These are phyloP conservation scores for Articulospora tetracladia DNA, from an alignment of 495 filamentous ascomycete genomes.

Conservation along the genomic window DNA sequence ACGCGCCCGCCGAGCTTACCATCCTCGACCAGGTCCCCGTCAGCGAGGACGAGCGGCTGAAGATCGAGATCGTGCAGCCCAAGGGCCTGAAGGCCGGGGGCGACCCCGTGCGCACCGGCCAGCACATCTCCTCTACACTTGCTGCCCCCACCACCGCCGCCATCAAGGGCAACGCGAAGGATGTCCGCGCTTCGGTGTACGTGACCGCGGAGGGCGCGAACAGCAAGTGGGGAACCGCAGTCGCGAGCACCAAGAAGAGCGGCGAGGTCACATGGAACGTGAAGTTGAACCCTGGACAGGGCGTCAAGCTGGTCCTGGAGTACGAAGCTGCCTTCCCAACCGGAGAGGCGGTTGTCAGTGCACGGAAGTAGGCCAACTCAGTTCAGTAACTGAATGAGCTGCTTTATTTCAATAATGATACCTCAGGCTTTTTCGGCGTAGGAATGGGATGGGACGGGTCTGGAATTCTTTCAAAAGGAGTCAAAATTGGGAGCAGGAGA, in stretches of 20 bases:
- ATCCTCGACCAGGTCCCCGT: constrained; percentile 67
- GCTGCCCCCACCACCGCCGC: constrained; percentile 6
- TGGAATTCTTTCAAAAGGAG: too few species aligned
- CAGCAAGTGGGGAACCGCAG: constrained; percentile 44
- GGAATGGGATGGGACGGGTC: too few species aligned
- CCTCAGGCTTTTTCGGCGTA: too few species aligned
- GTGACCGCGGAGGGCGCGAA: constrained; percentile 17
- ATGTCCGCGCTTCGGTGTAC: constrained; percentile 13
- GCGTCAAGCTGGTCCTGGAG: constrained; percentile 54
- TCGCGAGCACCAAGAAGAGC: constrained; percentile 47
- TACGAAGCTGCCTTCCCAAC: constrained; percentile 58
- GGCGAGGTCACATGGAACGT: constrained; percentile 63
- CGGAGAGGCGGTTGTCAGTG: constrained; percentile 39
- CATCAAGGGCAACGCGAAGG: constrained; percentile 6
- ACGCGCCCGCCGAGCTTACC: constrained; percentile 43
- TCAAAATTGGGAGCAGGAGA: too few species aligned
- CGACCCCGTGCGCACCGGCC: constrained; percentile 35
- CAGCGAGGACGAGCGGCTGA: constrained; percentile 59
- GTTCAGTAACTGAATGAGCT: too few species aligned
- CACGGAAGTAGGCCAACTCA: too few species aligned
- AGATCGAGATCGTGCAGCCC: constrained; percentile 49
- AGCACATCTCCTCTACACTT: constrained; percentile 17
- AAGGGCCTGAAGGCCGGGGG: constrained; percentile 44
- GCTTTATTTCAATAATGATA: too few species aligned
- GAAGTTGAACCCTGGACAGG: constrained; percentile 50